These are phyloP conservation scores for Cadophora malorum DNA, from an alignment of 2,329 filamentous ascomycete genomes.

Conservation along the genomic window DNA sequence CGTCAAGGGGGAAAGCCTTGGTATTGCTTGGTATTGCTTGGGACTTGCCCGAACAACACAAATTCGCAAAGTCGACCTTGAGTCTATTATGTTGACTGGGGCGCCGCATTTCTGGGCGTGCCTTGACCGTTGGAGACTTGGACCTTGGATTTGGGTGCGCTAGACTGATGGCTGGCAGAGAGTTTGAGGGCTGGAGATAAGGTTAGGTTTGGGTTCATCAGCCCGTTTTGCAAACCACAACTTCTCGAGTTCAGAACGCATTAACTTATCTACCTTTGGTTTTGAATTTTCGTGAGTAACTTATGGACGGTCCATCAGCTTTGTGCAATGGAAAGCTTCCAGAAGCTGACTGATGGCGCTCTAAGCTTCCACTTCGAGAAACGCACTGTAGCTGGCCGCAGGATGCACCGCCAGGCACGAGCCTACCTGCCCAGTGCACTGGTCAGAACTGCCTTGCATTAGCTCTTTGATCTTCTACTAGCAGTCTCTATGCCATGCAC, in stretches of 20 bases:
- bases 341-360: not conserved
- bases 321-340: too few species aligned
- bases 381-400: not conserved
- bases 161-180: not conserved
- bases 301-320: too few species aligned
- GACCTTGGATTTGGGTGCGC: not conserved
- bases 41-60: conserved; percentile 14
- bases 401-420: not conserved
- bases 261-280: not conserved
- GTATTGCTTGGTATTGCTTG: conserved; percentile 16
- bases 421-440: not conserved
- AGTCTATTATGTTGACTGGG: not conserved
- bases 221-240: not conserved
- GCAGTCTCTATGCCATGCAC: not conserved
- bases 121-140: not conserved
- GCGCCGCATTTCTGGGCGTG: conserved; percentile 13
- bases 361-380: conserved; percentile 3
- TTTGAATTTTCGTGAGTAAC: too few species aligned
- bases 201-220: not conserved
- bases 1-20: conserved; percentile 9
- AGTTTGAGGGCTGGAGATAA: not conserved
- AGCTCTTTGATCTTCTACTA: not conserved
- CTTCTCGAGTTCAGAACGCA: not conserved
- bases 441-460: conserved; percentile 7
- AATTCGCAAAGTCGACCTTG: not conserved